Evolutionary conservation across 768 basidiomycete species (phyloP).

Genomic region (Lactarius sp.): DNA sequence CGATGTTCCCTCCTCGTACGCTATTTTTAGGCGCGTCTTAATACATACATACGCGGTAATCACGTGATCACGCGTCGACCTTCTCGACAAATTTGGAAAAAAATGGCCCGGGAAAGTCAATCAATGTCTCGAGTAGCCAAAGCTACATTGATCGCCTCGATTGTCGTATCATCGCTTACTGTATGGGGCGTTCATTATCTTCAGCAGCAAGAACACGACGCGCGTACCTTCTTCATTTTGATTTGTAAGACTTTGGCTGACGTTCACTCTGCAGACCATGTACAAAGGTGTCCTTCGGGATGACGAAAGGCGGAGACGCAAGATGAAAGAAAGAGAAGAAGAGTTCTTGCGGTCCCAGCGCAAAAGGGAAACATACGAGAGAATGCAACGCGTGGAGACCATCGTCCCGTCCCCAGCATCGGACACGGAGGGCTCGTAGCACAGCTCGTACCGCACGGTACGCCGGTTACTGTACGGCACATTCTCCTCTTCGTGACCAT

Average conservation of each 20-base stretch:
- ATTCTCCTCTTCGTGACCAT: not conserved
- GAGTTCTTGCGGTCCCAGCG: slow-evolving; percentile 55
- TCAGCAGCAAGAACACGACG: slow-evolving; percentile 79
- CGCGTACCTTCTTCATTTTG: slow-evolving; percentile 32
- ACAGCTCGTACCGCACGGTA: not conserved
- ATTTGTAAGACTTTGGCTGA: not conserved
- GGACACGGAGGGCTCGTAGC: not conserved
- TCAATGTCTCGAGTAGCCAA: slow-evolving; percentile 69
- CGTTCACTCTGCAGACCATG: slow-evolving; percentile 58
- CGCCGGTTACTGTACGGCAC: not conserved
- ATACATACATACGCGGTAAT: not conserved
- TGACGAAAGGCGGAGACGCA: slow-evolving; percentile 73
- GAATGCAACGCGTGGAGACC: slow-evolving; percentile 36
- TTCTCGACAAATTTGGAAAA: too few species aligned
- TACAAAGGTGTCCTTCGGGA: slow-evolving; percentile 86
- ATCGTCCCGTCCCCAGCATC: not conserved
- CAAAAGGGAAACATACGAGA: slow-evolving; percentile 65
- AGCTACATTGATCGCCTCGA: slow-evolving; percentile 62
- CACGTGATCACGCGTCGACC: slow-evolving; percentile 12
- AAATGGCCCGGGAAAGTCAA: not conserved
- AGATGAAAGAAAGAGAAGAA: slow-evolving; percentile 61
- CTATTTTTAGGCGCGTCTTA: not conserved
- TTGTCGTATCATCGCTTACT: slow-evolving; percentile 58
- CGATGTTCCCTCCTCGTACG: not conserved
- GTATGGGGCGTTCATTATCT: slow-evolving; percentile 90